Base-by-base conservation (phyloP, 208 protist species). In the Wallacemonas sp. region DNA sequence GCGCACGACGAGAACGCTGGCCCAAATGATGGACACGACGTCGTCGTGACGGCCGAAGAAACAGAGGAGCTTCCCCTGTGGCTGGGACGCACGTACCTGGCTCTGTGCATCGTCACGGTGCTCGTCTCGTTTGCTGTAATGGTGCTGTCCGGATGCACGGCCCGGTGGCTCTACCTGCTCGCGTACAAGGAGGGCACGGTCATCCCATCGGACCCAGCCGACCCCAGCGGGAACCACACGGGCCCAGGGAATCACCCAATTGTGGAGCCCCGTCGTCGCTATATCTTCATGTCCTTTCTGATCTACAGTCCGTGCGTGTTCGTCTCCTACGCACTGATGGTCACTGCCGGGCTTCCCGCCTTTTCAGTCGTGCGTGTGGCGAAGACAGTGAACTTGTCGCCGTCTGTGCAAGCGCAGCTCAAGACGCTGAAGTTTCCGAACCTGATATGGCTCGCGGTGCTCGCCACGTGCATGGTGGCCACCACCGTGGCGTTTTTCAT, bases 231-330 rank as follows among this genome's bases (percentile, higher is more conserved):
- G n/a, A n/a, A n/a, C 36, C 36, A 41, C 36, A 7, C 14, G 14
- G 36, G 14, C 36, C 36, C 36, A 41, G n/a, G n/a, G n/a, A n/a
- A n/a, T n/a, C n/a, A n/a, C n/a, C n/a, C n/a, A n/a, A n/a, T n/a
- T n/a, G 26, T 59, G 7, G 52, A 59, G 52, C 52, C 52, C 23
- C 52, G 52, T n/a, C 52, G 31, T 7, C 52, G 52, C 52, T 25
- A 59, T 1, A 59, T 59, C 16, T 41, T 59, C 5, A 33, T 59
- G 52, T 59, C 52, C 7, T 59, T 59, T 23, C 52, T 59, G 16
- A 25, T 59, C 52, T 59, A 59, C 52, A 41, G 52, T 29, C 52
- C 52, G 8, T 59, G 52, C 52, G 52, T 59, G 14, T 25, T 42
- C 4, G 52, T 41, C 29, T 10, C 29, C n/a, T 59, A 59, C 20